Evolutionary conservation across 108 stramenopile species (phyloP).

Genomic region (Aureococcus anophagefferens): DNA sequence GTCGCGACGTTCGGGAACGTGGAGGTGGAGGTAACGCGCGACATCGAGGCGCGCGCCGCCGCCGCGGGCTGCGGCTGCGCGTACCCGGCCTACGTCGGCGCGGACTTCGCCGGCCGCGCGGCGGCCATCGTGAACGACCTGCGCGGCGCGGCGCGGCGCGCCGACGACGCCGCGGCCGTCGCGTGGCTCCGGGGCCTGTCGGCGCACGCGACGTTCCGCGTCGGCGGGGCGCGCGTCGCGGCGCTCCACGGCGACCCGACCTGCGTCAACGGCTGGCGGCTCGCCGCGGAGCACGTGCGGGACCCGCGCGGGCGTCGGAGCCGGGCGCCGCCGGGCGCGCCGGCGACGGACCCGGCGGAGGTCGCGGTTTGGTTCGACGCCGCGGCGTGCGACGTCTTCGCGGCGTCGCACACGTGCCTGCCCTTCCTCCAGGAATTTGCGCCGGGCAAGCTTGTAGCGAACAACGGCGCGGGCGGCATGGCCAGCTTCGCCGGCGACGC

Average conservation of each 20-base stretch:
- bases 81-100: constrained; percentile 1
- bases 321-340: too few relatives aligned
- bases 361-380: neutral
- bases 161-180: neutral
- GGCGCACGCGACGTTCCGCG: neutral
- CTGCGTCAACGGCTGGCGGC: neutral
- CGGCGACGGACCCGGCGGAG: too few relatives aligned
- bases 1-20: neutral
- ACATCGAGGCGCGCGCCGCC: neutral
- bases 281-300: neutral
- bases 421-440: neutral
- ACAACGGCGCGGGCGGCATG: neutral
- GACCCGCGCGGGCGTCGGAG: too few relatives aligned
- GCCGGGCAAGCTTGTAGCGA: neutral
- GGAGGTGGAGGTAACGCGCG: neutral
- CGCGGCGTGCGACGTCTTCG: neutral
- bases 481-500: neutral
- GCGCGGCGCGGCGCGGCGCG: neutral
- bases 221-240: neutral
- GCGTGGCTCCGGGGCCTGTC: neutral
- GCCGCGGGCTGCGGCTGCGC: neutral
- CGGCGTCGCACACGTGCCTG: neutral
- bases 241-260: neutral
- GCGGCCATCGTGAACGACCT: neutral
- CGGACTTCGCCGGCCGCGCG: neutral